Evolutionary conservation across 352 stramenopile genomes (phyloP), one percentile per base, ranked within the genome.

Genomic region (Pelagophyceae sp.): DNA sequence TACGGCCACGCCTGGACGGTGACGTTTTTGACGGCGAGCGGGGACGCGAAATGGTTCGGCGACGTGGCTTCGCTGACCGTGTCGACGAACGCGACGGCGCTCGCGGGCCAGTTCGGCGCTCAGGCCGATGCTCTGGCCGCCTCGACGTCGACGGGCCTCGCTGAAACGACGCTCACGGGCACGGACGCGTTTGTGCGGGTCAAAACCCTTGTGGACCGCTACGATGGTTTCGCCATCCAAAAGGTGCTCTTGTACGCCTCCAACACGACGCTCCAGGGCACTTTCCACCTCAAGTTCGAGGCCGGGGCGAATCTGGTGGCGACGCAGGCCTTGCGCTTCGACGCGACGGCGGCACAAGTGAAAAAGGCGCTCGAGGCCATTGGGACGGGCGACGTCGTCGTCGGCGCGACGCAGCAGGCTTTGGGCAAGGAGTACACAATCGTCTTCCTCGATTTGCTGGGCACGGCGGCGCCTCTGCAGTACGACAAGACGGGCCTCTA

Each of bases 211-310:
- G 89, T 97, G 3, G 78, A 90, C 27, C 90, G 87, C 17, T 95
- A 92, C 80, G 92, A 94, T 29, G 94, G 94, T 3, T 97, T 89
- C 72, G 93, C 96, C 40, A 90, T 97, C 78, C 94, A 98, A 76
- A 89, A 83, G 1, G 83, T 97, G 20, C 84, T 82, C 0, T 88
- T 90, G 0, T 88, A 86, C 0, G 81, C 72, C 0, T 75, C 96
- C 0, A 81, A 84, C 2, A 77, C 80, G 6, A 76, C 81, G 40
- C 70, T 87, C 63, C 69, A 61, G 61, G 94, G 94, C 11, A 85
- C 85, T 31, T 97, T 98, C 77, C 83, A 85, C 45, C 78, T 98
- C 37, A 85, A 81, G 15, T 95, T 96, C 67, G 67, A 75, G 74
- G 93, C 72, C 29, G 54, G 31, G 17, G 58, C 15, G 15, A 37